A percentile compares a stretch with the other conserved stretches of the same genome.
Evolutionary conservation across 2,329 filamentous ascomycete species (phyloP).

Genomic region (Zymoseptoria passerinii): DNA sequence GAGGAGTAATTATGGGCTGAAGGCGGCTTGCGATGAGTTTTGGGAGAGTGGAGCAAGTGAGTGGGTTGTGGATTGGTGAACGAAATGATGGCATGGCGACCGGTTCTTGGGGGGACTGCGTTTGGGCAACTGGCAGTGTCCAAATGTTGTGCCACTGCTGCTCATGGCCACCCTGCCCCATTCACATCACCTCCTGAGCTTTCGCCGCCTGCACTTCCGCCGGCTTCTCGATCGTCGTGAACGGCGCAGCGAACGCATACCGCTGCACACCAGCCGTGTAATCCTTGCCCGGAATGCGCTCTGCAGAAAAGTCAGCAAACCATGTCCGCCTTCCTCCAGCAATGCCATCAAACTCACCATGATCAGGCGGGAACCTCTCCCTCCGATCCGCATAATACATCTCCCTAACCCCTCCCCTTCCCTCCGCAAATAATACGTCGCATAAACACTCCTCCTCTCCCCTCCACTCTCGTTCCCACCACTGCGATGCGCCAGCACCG

Average conservation of each 20-base stretch:
- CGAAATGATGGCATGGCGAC: background rate
- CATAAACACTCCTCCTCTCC: conserved; percentile 35
- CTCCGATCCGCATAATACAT: conserved; percentile 36
- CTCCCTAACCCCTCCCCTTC: conserved; percentile 36
- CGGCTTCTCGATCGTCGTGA: conserved; percentile 16
- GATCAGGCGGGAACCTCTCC: conserved; percentile 36
- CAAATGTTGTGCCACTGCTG: background rate
- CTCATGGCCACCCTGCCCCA: background rate
- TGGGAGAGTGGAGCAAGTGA: conserved; percentile 82
- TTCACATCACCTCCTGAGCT: background rate
- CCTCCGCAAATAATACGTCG: conserved; percentile 34
- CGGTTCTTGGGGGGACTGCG: no score
- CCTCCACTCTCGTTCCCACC: conserved; percentile 30
- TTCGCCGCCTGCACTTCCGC: background rate
- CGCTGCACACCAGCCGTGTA: conserved; percentile 19
- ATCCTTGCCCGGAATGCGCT: conserved; percentile 18
- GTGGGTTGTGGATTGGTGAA: conserved; percentile 45
- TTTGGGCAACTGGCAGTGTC: background rate
- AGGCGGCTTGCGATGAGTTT: conserved; percentile 77
- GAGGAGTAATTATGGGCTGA: conserved; percentile 71
- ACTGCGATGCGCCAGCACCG: conserved; percentile 34
- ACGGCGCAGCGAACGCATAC: conserved; percentile 22
- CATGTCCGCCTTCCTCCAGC: background rate
- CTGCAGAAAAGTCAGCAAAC: conserved; percentile 8
- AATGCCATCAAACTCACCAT: conserved; percentile 17